These are phyloP conservation scores for Pichia sp. DNA, from an alignment of 1,139 yeast genomes.

Conservation along the genomic window DNA sequence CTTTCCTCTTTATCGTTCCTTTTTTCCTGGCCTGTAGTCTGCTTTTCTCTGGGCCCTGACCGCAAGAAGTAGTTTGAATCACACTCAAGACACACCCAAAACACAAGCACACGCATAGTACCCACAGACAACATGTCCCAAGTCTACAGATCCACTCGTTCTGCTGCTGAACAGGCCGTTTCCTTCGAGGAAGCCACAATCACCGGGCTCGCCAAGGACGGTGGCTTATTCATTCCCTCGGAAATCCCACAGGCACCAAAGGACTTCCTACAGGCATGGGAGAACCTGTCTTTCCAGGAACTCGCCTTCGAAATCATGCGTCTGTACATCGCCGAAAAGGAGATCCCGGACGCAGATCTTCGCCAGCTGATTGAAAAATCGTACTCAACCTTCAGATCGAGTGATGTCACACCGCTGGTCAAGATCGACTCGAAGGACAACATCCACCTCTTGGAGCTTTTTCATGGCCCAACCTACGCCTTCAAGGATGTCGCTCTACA, in stretches of 20 bases:
- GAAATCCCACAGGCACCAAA: conserved; percentile 65
- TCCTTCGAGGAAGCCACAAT: conserved; percentile 91
- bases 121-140: conserved; percentile 34
- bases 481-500: conserved; percentile 98
- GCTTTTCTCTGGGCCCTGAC: background rate
- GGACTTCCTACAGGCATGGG: conserved; percentile 64
- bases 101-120: background rate
- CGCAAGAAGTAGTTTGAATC: background rate
- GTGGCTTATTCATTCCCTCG: conserved; percentile 90
- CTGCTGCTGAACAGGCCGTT: conserved; percentile 48
- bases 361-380: conserved; percentile 59
- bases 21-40: background rate
- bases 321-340: conserved; percentile 62
- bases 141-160: conserved; percentile 84
- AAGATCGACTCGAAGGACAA: conserved; percentile 46
- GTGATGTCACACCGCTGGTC: conserved; percentile 79
- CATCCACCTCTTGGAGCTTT: conserved; percentile 78
- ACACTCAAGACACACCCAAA: too few relatives aligned
- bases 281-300: conserved; percentile 69
- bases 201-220: conserved; percentile 92
- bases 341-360: conserved; percentile 70
- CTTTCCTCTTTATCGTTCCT: background rate
- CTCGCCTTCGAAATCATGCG: conserved; percentile 84
- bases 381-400: conserved; percentile 84
- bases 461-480: conserved; percentile 99